phyloP scores from a whole-genome alignment of 495 filamentous ascomycete genomes.

The Aspergillus taichungensis region DNA sequence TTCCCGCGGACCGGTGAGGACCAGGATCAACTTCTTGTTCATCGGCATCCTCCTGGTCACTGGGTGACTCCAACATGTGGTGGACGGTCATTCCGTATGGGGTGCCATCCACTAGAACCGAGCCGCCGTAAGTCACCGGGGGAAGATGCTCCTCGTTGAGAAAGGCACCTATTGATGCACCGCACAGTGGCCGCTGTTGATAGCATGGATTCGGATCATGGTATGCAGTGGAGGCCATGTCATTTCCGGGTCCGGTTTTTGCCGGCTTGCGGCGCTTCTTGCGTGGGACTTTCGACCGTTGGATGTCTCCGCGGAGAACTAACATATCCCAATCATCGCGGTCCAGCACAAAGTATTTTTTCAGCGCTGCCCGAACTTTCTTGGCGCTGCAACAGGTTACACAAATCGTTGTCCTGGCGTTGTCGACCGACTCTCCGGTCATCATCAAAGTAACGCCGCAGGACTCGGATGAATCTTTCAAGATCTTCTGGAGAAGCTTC shows the following conservation, averaged over 20 bases:
- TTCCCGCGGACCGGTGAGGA: conserved; percentile 29
- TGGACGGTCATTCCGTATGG: conserved; percentile 92
- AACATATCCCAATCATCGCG: conserved; percentile 45
- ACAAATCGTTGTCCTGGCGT: conserved; percentile 63
- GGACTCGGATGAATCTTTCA: conserved; percentile 53
- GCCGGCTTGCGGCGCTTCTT: conserved; percentile 38
- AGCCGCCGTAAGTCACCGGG: conserved; percentile 81
- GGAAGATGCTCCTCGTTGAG: conserved; percentile 74
- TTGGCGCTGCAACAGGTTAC: conserved; percentile 65
- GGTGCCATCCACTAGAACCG: conserved; percentile 73
- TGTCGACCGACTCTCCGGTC: conserved; percentile 57
- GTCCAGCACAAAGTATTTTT: conserved; percentile 61
- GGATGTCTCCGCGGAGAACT: conserved; percentile 62
- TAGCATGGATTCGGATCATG: conserved; percentile 40
- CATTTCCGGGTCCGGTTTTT: conserved; percentile 23
- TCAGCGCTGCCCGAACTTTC: conserved; percentile 60
- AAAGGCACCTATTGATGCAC: conserved; percentile 89
- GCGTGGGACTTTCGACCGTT: conserved; percentile 52
- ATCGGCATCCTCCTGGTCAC: conserved; percentile 43
- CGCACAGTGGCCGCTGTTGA: conserved; percentile 69
- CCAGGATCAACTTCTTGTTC: conserved; percentile 18
- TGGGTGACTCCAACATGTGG: conserved; percentile 84
- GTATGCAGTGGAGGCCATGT: conserved; percentile 23
- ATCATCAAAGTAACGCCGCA: conserved; percentile 68
- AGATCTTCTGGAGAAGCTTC: conserved; percentile 54